These are phyloP conservation scores for Adansonia gregorii DNA, from an alignment of 441 rosid genomes.

Conservation along the genomic window DNA sequence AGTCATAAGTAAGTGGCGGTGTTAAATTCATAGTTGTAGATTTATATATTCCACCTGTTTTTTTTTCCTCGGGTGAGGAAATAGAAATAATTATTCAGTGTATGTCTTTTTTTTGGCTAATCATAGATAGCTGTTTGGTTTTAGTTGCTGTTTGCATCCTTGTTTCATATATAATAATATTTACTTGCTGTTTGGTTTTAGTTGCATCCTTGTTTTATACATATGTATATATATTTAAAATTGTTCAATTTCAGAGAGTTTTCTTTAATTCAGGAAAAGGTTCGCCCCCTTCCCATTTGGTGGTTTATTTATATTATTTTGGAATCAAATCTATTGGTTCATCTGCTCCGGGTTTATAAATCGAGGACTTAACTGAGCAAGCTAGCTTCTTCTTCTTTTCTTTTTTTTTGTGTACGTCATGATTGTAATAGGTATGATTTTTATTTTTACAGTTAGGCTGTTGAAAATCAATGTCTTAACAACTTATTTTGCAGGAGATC, in stretches of 20 bases:
- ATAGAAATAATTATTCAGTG: too few relatives aligned
- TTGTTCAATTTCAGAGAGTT: not conserved
- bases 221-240: too few relatives aligned
- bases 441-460: not conserved
- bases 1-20: not conserved
- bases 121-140: not conserved
- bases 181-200: too few relatives aligned
- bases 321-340: not conserved
- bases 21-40: constrained; percentile 1
- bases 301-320: not conserved
- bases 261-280: not conserved
- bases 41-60: not conserved
- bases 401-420: not conserved
- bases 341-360: not conserved
- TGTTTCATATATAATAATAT: too few relatives aligned
- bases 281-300: not conserved
- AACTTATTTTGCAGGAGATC: too few relatives aligned
- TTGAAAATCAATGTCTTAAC: not conserved
- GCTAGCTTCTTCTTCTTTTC: too few relatives aligned
- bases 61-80: too few relatives aligned
- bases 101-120: too few relatives aligned
- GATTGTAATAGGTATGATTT: not conserved
- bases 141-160: not conserved
- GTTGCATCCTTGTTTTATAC: too few relatives aligned
- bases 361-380: not conserved